Conservation (phyloP, 768 basidiomycete genomes). For the Trametes elegans region DNA sequence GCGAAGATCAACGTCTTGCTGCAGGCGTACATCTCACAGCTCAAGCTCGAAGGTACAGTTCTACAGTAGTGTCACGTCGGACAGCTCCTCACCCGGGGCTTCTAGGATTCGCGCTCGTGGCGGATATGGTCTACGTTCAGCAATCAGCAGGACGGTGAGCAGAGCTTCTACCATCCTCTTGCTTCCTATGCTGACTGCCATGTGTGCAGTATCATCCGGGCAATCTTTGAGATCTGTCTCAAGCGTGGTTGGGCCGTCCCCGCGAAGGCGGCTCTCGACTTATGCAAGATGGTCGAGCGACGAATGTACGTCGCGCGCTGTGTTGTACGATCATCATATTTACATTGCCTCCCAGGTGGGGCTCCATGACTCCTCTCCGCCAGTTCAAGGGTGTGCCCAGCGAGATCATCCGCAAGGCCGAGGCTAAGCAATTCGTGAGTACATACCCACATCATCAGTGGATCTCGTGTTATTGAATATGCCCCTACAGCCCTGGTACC, state of each 20-base stretch:
- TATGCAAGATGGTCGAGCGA: conserved; percentile 96
- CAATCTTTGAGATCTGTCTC: conserved; percentile 96
- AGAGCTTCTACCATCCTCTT: background rate
- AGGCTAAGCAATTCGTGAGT: conserved; percentile 94
- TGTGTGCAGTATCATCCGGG: conserved; percentile 73
- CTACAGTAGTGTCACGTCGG: background rate
- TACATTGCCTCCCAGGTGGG: conserved; percentile 65
- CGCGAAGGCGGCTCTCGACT: conserved; percentile 83
- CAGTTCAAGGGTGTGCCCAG: conserved; percentile 91
- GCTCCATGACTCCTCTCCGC: conserved; percentile 93
- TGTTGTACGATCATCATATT: background rate
- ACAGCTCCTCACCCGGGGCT: too few relatives aligned
- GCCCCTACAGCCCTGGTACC: conserved; percentile 90
- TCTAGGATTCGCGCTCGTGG: conserved; percentile 69
- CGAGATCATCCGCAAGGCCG: conserved; percentile 86
- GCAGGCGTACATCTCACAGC: conserved; percentile 91
- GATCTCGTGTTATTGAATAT: conserved; percentile 6
- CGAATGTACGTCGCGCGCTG: conserved; percentile 53
- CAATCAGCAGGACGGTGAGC: conserved; percentile 90
- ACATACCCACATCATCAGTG: background rate
- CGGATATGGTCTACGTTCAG: conserved; percentile 95
- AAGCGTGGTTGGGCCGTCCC: conserved; percentile 98
- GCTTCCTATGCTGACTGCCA: conserved; percentile 5
- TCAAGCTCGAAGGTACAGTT: conserved; percentile 78
- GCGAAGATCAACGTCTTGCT: conserved; percentile 97